Conservation (phyloP, 306 rosid species). For the Gastrolobium bilobum region DNA sequence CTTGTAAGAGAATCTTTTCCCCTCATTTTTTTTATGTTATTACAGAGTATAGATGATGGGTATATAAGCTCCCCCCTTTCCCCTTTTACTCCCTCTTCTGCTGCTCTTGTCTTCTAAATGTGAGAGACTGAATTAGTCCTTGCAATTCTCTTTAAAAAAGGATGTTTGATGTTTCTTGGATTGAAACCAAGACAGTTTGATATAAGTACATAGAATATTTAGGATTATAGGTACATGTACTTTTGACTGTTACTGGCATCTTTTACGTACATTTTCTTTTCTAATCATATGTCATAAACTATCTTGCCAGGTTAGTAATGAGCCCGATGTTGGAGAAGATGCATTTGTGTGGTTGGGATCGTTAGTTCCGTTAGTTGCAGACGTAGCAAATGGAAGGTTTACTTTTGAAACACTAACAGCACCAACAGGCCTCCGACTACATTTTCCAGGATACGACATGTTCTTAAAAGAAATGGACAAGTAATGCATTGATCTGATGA, state of each 20-base stretch:
- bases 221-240: neutral
- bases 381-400: constrained; percentile 82
- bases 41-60: neutral
- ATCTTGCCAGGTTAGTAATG: constrained; percentile 64
- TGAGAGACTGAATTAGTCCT: neutral
- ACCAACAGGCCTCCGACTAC: constrained; percentile 75
- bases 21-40: neutral
- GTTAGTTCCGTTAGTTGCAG: constrained; percentile 71
- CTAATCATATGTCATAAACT: constrained; percentile 16
- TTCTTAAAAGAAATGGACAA: constrained; percentile 77
- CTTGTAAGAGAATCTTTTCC: constrained; percentile 65
- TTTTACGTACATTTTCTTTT: constrained; percentile 30
- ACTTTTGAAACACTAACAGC: constrained; percentile 87
- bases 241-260: neutral
- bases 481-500: constrained; percentile 54
- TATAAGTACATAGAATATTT: constrained; percentile 1
- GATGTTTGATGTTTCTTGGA: neutral
- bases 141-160: constrained; percentile 12
- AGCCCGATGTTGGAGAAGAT: constrained; percentile 85
- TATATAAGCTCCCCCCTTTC: neutral
- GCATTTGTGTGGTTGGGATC: constrained; percentile 93
- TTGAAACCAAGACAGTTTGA: constrained; percentile 20
- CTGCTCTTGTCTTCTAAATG: constrained; percentile 25
- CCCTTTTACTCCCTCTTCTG: neutral
- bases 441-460: constrained; percentile 84